Conservation (phyloP, 2,329 filamentous ascomycete genomes). For the Colletotrichum sp. region DNA sequence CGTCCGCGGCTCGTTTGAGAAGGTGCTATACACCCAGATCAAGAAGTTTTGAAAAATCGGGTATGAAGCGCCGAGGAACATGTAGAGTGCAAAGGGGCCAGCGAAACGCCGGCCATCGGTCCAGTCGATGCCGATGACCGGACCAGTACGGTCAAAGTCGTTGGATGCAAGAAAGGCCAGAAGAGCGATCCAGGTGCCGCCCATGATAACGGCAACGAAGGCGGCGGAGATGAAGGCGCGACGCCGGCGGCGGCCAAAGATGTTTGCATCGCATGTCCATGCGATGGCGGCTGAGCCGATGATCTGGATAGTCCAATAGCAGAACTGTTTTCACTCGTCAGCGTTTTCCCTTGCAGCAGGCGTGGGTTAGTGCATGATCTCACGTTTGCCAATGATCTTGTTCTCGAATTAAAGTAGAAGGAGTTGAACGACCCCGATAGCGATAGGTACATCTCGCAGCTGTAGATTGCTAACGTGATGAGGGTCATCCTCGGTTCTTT, state of each 20-base stretch:
- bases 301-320: not conserved
- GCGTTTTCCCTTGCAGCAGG: not conserved
- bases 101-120: not conserved
- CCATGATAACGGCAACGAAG: not conserved
- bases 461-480: not conserved
- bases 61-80: not conserved
- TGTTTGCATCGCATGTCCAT: not conserved
- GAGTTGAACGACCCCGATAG: not conserved
- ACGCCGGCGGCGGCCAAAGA: not conserved
- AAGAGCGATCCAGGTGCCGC: not conserved
- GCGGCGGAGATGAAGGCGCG: not conserved
- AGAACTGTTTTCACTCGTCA: not conserved
- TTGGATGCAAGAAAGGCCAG: not conserved
- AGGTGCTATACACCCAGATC: not conserved
- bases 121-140: not conserved
- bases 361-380: not conserved
- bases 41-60: not conserved
- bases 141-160: not conserved
- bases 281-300: not conserved
- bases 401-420: not conserved
- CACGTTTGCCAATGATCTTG: not conserved
- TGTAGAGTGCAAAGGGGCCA: not conserved
- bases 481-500: not conserved
- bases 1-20: not conserved
- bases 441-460: not conserved